Evolutionary conservation across 2,329 filamentous ascomycete species (phyloP), one percentile per base, ranked within the genome.

Genomic region (Ambrosiella beaveri): DNA sequence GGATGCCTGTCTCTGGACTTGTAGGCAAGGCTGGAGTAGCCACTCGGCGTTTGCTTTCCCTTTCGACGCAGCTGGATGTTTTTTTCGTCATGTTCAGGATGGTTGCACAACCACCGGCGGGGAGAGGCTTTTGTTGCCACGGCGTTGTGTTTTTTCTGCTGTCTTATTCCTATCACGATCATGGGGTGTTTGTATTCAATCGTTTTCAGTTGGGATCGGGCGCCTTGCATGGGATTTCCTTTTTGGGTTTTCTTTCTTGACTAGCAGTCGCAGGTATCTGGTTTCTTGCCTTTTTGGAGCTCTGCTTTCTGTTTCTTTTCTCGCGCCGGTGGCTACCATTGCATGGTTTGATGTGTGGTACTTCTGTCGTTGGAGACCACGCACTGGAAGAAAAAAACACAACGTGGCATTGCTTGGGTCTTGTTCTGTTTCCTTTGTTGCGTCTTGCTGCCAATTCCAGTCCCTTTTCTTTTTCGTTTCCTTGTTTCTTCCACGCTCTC

Each of bases 81-180:
- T 54, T 54, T 59, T 57, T 52, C 53, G 56, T 61, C 56, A 61
- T 56, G 59, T 61, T 61, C 57, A 58, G 47, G 44, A 58, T 61
- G 53, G 57, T 58, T 58, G 59, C 58, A 60, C 59, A 38, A 55
- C 55, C 56, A 58, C 56, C 39, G 59, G 56, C 40, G 45, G 56
- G 50, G 44, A 17, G 44, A 47, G 27, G 27, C 44, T 39, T 51
- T 53, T 52, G 51, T 60, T 57, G 51, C 57, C 40, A 56, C 40
- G 59, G 59, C 57, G 59, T 61, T 61, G 47, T 41, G 47, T 59
- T 61, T 53, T 61, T 57, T 57, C 44, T 60, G 55, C 49, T 60
- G 41, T 60, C 52, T 60, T 52, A 40, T 57, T 57, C 27, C 27
- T 27, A 27, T 27, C 27, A 57, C 55, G 55, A 60, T 55, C 38